phyloP scores from a whole-genome alignment of 306 rosid species.

The Lotus japonicus region DNA sequence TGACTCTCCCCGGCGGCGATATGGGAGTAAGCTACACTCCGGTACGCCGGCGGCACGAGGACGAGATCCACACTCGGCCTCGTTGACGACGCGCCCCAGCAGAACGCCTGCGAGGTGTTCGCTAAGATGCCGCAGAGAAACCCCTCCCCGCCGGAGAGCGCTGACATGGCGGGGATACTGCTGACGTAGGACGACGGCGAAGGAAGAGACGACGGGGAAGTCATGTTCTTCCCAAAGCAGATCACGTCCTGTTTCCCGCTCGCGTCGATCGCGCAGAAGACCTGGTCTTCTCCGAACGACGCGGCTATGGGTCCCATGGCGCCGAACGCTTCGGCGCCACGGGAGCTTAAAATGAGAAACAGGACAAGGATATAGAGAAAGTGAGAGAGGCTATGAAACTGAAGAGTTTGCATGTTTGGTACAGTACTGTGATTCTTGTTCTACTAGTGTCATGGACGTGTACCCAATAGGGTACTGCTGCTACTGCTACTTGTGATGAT shows the following conservation, averaged over 20 bases:
- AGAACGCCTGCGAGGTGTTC: conserved; percentile 62
- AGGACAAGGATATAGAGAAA: conserved; percentile 18
- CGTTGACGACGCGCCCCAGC: conserved; percentile 45
- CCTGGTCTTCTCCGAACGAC: conserved; percentile 49
- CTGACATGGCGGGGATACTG: conserved; percentile 66
- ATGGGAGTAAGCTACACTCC: conserved; percentile 48
- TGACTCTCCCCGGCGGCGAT: conserved; percentile 74
- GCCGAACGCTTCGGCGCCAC: conserved; percentile 49
- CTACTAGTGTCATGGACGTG: conserved; percentile 31
- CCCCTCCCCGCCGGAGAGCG: conserved; percentile 81
- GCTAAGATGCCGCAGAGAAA: conserved; percentile 78
- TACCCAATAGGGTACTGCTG: background rate
- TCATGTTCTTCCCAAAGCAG: conserved; percentile 72
- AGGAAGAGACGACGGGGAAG: conserved; percentile 20
- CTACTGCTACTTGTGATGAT: no score
- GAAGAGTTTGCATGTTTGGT: conserved; percentile 45
- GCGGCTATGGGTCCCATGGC: conserved; percentile 88
- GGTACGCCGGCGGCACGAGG: conserved; percentile 60
- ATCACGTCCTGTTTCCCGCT: conserved; percentile 78
- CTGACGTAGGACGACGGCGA: conserved; percentile 14
- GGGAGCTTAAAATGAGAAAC: conserved; percentile 12
- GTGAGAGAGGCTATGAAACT: conserved; percentile 4
- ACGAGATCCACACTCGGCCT: conserved; percentile 48
- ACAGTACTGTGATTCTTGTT: background rate
- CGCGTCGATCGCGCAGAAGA: conserved; percentile 87